Percentiles rank a stretch among this genome's conserved stretches.
Evolutionary conservation across 2,329 filamentous ascomycete species (phyloP).

Genomic region (Pochonia chlamydosporia): DNA sequence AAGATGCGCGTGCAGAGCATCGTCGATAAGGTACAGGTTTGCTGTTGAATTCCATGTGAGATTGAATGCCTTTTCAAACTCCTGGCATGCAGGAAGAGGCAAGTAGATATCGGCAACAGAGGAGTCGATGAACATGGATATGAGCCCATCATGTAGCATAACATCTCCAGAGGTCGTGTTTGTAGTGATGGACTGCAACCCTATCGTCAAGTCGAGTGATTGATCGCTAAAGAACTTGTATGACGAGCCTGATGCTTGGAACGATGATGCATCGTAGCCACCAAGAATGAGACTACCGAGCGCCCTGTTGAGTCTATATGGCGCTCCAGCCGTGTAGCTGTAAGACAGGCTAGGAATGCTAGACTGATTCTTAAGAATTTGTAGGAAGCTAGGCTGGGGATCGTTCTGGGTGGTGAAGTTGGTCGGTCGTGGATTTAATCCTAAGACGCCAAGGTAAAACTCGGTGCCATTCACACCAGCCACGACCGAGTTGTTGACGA

Average conservation of each 20-base stretch:
- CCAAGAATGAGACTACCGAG: constrained; percentile 8
- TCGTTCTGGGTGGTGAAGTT: constrained; percentile 11
- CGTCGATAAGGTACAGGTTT: constrained; percentile 8
- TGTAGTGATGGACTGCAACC: constrained; percentile 7
- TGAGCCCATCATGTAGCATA: constrained; percentile 1
- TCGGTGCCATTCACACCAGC: constrained; percentile 9
- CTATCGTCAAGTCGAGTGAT: constrained; percentile 8
- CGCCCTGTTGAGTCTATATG: constrained; percentile 9
- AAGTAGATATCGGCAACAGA: constrained; percentile 10
- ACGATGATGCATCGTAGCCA: constrained; percentile 9
- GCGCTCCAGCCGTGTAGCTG: constrained; percentile 10
- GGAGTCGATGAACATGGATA: constrained; percentile 11
- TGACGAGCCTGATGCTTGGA: not conserved
- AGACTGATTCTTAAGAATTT: constrained; percentile 9
- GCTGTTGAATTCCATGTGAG: constrained; percentile 6
- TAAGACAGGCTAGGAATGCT: constrained; percentile 9
- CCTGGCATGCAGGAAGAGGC: constrained; percentile 6
- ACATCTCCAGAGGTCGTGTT: constrained; percentile 7
- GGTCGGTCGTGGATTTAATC: constrained; percentile 8
- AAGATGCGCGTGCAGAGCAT: constrained; percentile 7
- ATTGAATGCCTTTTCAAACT: constrained; percentile 8
- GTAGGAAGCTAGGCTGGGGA: constrained; percentile 10
- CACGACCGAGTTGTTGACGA: constrained; percentile 10
- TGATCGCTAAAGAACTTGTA: constrained; percentile 10
- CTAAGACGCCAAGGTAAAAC: constrained; percentile 10